Percentiles rank a stretch among this genome's conserved stretches.
Evolutionary conservation across 2,329 filamentous ascomycete genomes (phyloP).

Genomic region (Fusarium verticillioides): DNA sequence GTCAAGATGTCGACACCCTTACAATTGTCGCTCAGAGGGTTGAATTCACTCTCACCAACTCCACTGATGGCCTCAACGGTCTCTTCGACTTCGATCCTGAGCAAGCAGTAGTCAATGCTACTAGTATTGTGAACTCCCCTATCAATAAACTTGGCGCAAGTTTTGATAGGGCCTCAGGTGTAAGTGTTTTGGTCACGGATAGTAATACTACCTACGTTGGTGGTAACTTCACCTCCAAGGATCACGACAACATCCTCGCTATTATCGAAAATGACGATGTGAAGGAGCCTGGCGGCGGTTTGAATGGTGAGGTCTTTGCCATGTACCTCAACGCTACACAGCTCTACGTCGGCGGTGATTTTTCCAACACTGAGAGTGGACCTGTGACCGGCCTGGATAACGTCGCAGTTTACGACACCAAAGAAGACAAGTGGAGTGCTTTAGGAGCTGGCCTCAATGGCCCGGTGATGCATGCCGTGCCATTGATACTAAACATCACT

Average conservation of each 20-base stretch:
- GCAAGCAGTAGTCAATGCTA: constrained; percentile 62
- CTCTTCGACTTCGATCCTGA: constrained; percentile 87
- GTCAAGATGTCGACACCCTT: constrained; percentile 70
- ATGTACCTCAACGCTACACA: constrained; percentile 74
- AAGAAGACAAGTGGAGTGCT: constrained; percentile 76
- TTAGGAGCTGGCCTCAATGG: constrained; percentile 90
- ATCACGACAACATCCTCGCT: constrained; percentile 80
- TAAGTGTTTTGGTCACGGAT: constrained; percentile 74
- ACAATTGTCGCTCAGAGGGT: constrained; percentile 92
- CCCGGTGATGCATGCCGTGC: constrained; percentile 77
- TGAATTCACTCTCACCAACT: constrained; percentile 78
- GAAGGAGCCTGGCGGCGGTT: constrained; percentile 73
- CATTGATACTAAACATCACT: constrained; percentile 83
- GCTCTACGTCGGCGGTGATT: constrained; percentile 86
- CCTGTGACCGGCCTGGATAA: constrained; percentile 74
- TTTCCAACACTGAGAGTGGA: constrained; percentile 76
- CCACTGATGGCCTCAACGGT: constrained; percentile 85
- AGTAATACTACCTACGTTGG: constrained; percentile 78
- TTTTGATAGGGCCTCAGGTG: constrained; percentile 73
- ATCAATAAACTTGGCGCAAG: constrained; percentile 80
- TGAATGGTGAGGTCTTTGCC: constrained; percentile 81
- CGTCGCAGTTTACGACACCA: constrained; percentile 79
- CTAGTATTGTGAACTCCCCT: constrained; percentile 75
- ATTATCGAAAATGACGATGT: constrained; percentile 73
- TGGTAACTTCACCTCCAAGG: constrained; percentile 81